These are phyloP conservation scores for Hericium rajendrae DNA, from an alignment of 768 basidiomycete genomes.

Conservation along the genomic window DNA sequence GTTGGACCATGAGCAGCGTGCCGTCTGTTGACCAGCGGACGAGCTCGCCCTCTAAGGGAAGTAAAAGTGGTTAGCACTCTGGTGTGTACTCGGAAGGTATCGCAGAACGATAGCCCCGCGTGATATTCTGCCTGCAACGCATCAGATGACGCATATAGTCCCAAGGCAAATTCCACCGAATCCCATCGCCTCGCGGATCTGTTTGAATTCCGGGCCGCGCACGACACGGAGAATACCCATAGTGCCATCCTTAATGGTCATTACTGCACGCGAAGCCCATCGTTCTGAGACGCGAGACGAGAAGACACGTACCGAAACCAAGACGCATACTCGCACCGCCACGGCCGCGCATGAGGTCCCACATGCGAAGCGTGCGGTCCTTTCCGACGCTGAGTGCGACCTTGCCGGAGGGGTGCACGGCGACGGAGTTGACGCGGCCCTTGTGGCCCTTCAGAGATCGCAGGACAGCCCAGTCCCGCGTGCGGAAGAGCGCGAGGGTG, in stretches of 20 bases:
- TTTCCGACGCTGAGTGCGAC: conserved; percentile 86
- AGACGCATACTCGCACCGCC: conserved; percentile 84
- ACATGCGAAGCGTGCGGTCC: conserved; percentile 88
- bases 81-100: no score
- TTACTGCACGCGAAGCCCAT: no score
- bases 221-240: no score
- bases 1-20: conserved; percentile 70
- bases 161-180: no score
- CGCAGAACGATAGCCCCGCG: no score
- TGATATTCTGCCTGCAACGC: no score
- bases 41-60: conserved; percentile 71
- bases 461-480: conserved; percentile 89
- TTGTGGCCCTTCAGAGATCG: conserved; percentile 89
- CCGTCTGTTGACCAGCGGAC: conserved; percentile 83
- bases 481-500: conserved; percentile 80
- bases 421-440: conserved; percentile 81
- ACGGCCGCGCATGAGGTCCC: conserved; percentile 96
- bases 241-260: no score
- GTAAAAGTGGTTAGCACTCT: not conserved
- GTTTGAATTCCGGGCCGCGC: no score
- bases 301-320: conserved; percentile 59
- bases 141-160: no score
- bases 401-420: conserved; percentile 89
- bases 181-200: no score
- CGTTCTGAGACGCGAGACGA: no score